A percentile compares a stretch with the other conserved stretches of the same genome.
Conservation (phyloP, 129 eudicot genomes). For the Helichrysum umbraculigerum region DNA sequence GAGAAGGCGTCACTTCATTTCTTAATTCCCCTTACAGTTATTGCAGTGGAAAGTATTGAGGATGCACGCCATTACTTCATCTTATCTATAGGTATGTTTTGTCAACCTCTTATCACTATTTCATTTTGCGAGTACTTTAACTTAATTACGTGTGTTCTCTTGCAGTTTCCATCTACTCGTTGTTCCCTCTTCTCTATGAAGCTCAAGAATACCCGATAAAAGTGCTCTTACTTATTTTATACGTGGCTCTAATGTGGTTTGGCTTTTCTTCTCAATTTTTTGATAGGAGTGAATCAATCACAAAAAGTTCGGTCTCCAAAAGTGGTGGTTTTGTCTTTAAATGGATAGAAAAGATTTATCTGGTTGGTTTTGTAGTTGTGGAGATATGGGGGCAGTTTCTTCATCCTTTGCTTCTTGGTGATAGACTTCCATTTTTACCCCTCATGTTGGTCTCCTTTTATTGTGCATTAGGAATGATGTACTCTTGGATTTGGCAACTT, state of each 20-base stretch:
- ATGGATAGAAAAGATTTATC: conserved; percentile 63
- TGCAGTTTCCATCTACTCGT: conserved; percentile 90
- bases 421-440: conserved; percentile 73
- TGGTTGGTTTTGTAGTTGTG: conserved; percentile 69
- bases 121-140: neutral
- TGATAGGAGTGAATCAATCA: neutral
- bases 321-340: conserved; percentile 38
- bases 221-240: conserved; percentile 56
- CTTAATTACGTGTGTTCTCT: neutral
- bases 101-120: neutral
- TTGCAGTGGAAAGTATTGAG: conserved; percentile 56
- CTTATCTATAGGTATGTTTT: conserved; percentile 64
- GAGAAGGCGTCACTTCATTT: conserved; percentile 97
- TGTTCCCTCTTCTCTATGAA: conserved; percentile 92
- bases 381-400: conserved; percentile 86
- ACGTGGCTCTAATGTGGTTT: conserved; percentile 54
- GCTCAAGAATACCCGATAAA: conserved; percentile 89
- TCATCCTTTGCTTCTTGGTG: conserved; percentile 62
- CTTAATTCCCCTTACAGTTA: conserved; percentile 76
- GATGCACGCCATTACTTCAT: conserved; percentile 86
- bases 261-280: conserved; percentile 65
- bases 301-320: conserved; percentile 5
- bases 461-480: conserved; percentile 82
- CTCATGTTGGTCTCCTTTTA: conserved; percentile 76
- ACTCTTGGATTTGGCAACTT: conserved; percentile 97